Base-by-base conservation (phyloP, 345 rosid genomes). In the Eucalyptus urophylla region DNA sequence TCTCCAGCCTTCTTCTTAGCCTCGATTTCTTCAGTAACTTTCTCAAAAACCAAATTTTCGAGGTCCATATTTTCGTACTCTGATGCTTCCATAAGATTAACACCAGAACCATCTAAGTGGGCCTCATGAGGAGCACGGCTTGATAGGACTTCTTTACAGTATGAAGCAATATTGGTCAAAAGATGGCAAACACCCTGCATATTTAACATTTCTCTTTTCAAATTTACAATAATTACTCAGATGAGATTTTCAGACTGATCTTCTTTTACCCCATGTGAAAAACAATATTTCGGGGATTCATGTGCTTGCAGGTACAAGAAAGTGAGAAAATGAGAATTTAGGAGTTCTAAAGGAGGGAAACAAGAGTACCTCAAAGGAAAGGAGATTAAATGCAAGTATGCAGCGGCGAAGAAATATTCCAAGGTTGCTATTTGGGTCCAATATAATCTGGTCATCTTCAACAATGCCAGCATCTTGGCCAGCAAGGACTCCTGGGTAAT, bases 341-440 rank as follows among this genome's bases (percentile, higher is more conserved):
- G 54, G 60, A 51, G 45, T 53, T 86, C 29, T 51, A 33, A 65
- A 43, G 45, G 54, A 69, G 54, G 67, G 85, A 29, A 76, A 53
- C n/a, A 27, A 65, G 25, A 88, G 22, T 53, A 98, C 99, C 98
- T 97, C 99, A 86, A 97, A 98, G 7, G 96, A 93, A 69, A 98
- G 91, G 53, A 94, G 88, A 90, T 96, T 97, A 91, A 97, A 97
- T 87, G 99, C 94, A 90, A 97, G 95, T 85, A 97, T 87, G 91
- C 99, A 96, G 37, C 97, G 99, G 25, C 99, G 98, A 67, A 97
- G 93, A 94, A 95, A 98, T 94, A 96, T 92, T 89, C 99, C 99
- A 89, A 98, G 92, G 88, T 89, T 94, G 92, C 99, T 95, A 87
- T 90, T 98, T 9, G 97, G 96, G 86, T 98, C 99, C 95, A 98